A percentile compares a stretch with the other conserved stretches of the same genome.
These are phyloP conservation scores for Oryza punctata DNA, from an alignment of 176 grass and related monocot species.

Conservation along the genomic window DNA sequence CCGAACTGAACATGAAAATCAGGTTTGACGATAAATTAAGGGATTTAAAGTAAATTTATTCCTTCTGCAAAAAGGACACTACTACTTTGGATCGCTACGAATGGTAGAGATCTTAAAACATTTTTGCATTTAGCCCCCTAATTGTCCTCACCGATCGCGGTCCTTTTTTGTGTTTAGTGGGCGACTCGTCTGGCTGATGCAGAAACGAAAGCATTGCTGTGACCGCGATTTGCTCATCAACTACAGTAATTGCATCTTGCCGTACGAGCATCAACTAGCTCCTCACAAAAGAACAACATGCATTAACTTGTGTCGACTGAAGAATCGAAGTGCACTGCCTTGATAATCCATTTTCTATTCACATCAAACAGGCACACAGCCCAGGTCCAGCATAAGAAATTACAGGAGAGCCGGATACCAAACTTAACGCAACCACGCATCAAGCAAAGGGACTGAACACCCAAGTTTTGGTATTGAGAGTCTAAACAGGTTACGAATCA, in stretches of 20 bases:
- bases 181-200: too few species aligned
- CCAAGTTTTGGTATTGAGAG: neutral
- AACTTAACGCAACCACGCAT: neutral
- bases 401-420: too few species aligned
- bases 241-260: neutral
- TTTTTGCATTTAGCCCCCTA: too few species aligned
- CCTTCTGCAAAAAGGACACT: too few species aligned
- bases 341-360: neutral
- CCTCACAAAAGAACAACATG: neutral
- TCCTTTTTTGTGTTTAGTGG: neutral
- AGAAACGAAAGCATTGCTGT: too few species aligned
- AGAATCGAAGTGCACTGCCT: neutral
- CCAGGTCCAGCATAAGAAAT: neutral
- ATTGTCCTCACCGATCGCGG: too few species aligned
- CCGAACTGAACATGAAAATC: too few species aligned
- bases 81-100: too few species aligned
- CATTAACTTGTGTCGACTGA: neutral
- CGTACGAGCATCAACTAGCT: neutral
- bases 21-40: too few species aligned
- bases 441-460: neutral
- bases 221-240: too few species aligned
- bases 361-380: neutral
- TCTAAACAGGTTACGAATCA: neutral
- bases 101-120: too few species aligned
- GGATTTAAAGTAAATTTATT: too few species aligned